Conservation (phyloP, 257 asterid species). For the Solanum boliviense region DNA sequence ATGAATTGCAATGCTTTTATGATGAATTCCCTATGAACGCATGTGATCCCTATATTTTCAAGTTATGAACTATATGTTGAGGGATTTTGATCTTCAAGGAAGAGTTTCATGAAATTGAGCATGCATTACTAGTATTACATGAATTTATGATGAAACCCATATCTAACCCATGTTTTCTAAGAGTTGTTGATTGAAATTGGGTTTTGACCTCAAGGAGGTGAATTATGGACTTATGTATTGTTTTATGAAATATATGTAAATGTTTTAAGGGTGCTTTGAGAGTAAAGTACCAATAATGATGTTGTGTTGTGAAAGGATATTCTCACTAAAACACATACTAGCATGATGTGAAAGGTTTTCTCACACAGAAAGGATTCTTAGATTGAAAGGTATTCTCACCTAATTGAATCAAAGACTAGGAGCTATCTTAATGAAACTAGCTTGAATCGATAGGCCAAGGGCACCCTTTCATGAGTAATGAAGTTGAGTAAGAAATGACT, state of each 20-base stretch:
- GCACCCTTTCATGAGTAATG: too few relatives aligned
- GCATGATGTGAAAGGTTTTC: background rate
- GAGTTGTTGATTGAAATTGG: too few relatives aligned
- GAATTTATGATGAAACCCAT: background rate
- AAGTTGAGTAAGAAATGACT: too few relatives aligned
- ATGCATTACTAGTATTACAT: background rate
- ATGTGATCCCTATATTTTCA: background rate
- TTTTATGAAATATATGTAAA: background rate
- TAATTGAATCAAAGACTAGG: too few relatives aligned
- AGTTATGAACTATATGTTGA: background rate
- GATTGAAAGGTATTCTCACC: background rate
- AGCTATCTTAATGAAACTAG: too few relatives aligned
- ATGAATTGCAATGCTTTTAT: background rate
- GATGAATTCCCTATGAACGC: background rate
- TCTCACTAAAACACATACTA: background rate
- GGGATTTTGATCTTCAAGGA: background rate
- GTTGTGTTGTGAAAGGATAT: background rate
- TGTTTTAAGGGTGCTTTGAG: background rate
- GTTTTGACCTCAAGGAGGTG: too few relatives aligned
- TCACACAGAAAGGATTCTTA: background rate
- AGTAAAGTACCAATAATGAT: background rate
- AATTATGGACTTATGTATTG: too few relatives aligned
- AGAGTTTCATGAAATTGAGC: background rate
- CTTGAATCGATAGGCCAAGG: too few relatives aligned
- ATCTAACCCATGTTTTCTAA: too few relatives aligned